These are phyloP conservation scores for Iberis amara DNA, from an alignment of 441 rosid species.

Conservation along the genomic window DNA sequence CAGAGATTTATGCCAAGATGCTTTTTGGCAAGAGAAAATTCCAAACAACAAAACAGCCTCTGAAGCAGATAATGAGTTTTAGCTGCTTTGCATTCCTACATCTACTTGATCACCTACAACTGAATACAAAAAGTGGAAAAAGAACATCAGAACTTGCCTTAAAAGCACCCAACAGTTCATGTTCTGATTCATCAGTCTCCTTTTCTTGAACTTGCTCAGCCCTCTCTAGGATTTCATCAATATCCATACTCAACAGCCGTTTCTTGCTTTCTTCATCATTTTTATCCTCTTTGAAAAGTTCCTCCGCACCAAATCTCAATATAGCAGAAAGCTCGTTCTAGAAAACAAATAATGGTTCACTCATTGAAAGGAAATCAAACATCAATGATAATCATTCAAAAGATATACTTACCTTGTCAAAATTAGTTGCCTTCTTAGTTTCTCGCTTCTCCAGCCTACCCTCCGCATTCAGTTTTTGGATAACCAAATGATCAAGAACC, in stretches of 20 bases:
- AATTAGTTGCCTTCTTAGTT: slow-evolving; percentile 77
- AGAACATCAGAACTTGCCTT: slow-evolving; percentile 53
- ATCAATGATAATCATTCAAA: not conserved
- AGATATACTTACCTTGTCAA: slow-evolving; percentile 76
- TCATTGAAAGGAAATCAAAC: slow-evolving; percentile 11
- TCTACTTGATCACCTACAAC: slow-evolving; percentile 5
- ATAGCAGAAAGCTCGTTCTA: slow-evolving; percentile 98
- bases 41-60: not conserved
- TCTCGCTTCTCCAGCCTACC: slow-evolving; percentile 99
- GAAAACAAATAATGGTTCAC: slow-evolving; percentile 18
- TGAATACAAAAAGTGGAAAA: slow-evolving; percentile 3
- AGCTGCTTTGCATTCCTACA: slow-evolving; percentile 12
- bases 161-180: slow-evolving; percentile 91
- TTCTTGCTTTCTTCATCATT: slow-evolving; percentile 97
- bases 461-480: slow-evolving; percentile 99
- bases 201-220: slow-evolving; percentile 97
- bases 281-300: slow-evolving; percentile 91
- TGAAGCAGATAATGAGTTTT: not conserved
- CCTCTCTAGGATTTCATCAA: slow-evolving; percentile 96
- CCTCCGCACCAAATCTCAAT: slow-evolving; percentile 98
- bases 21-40: not conserved
- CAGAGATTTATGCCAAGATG: slow-evolving; percentile 8
- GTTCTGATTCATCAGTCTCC: slow-evolving; percentile 56
- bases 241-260: slow-evolving; percentile 85
- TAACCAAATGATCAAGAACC: slow-evolving; percentile 99